These are phyloP conservation scores for Neurospora sp. DNA, from an alignment of 495 filamentous ascomycete genomes.

Conservation along the genomic window DNA sequence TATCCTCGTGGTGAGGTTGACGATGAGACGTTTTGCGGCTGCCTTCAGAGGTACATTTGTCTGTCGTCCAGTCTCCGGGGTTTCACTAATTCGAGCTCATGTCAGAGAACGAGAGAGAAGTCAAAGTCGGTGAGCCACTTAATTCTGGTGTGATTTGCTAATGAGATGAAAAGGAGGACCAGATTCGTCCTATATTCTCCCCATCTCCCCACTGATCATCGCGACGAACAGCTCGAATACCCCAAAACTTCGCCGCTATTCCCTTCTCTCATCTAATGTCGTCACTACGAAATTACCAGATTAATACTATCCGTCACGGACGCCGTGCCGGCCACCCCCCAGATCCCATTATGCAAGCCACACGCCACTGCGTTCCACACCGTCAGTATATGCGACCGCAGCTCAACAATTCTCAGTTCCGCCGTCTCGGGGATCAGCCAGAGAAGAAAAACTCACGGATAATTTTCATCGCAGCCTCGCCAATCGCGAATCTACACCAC, in stretches of 20 bases:
- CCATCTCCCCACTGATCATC: neutral
- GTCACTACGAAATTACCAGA: neutral
- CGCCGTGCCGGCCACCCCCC: neutral
- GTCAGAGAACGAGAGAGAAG: neutral
- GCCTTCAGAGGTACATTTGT: neutral
- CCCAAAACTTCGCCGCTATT: neutral
- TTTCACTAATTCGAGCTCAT: neutral
- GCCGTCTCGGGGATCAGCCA: neutral
- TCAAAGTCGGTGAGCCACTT: neutral
- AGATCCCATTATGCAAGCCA: too few relatives aligned
- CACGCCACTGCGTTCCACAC: neutral
- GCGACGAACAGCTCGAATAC: neutral
- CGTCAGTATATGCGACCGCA: neutral
- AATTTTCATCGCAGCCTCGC: neutral
- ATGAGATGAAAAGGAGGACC: neutral
- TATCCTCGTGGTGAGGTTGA: neutral
- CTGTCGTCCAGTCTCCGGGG: neutral
- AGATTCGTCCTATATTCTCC: neutral
- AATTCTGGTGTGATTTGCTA: neutral
- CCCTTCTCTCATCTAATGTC: neutral
- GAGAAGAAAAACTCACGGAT: neutral
- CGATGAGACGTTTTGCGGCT: neutral
- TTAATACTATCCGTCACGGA: neutral
- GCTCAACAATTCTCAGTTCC: neutral
- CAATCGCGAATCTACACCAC: neutral